Conservation (phyloP, 78 protist species). For the Capsaspora owczarzaki region DNA sequence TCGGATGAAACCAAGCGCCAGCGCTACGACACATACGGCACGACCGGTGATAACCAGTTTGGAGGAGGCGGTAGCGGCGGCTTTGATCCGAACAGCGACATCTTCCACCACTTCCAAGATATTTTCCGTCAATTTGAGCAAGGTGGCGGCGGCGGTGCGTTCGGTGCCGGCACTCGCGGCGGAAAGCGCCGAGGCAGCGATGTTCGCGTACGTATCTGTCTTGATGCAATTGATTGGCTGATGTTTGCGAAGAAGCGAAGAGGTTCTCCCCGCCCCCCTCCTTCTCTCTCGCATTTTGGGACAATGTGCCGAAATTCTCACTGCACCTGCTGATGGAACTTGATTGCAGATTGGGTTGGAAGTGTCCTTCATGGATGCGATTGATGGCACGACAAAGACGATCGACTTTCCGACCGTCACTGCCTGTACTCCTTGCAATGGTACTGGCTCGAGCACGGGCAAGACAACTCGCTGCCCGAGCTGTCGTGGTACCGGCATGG, state of each 20-base stretch:
- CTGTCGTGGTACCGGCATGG: conserved; percentile 31
- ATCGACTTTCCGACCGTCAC: not conserved
- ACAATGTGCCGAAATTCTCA: too few relatives aligned
- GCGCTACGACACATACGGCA: conserved; percentile 1
- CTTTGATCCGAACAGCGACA: not conserved
- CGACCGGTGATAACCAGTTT: not conserved
- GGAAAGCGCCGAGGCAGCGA: too few relatives aligned
- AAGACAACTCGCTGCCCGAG: not conserved
- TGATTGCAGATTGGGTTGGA: too few relatives aligned
- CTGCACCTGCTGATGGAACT: too few relatives aligned
- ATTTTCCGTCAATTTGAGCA: not conserved
- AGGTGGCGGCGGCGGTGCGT: not conserved
- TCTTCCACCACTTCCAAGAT: conserved; percentile 10
- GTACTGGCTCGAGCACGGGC: conserved; percentile 22
- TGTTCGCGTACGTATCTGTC: too few relatives aligned
- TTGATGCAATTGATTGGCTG: too few relatives aligned
- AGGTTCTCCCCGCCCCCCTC: too few relatives aligned
- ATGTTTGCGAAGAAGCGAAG: too few relatives aligned
- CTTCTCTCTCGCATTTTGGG: too few relatives aligned
- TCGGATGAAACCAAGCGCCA: not conserved
- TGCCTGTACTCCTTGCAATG: conserved; percentile 28
- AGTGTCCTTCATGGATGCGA: conserved; percentile 38
- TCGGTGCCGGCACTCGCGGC: too few relatives aligned
- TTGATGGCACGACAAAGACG: conserved; percentile 10
- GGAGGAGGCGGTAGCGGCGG: not conserved